Conservation (phyloP, 2,329 filamentous ascomycete species). For the Cordyceps militaris region DNA sequence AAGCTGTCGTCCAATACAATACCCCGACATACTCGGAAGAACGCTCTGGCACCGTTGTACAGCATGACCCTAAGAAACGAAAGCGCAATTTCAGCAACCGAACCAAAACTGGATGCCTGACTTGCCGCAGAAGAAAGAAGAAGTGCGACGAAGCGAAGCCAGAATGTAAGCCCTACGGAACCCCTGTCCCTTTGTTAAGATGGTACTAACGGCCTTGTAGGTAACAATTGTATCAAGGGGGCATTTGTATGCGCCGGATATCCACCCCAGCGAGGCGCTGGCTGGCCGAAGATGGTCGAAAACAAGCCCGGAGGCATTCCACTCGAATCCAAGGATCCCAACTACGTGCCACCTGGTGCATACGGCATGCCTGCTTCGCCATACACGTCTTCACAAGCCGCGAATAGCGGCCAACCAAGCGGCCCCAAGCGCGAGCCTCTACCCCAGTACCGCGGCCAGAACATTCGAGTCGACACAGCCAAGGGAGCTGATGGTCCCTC, state of each 20-base stretch:
- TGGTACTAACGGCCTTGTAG: slow-evolving; percentile 35
- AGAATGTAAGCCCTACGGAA: slow-evolving; percentile 60
- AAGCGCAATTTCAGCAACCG: slow-evolving; percentile 87
- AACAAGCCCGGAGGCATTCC: slow-evolving; percentile 62
- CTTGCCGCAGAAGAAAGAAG: slow-evolving; percentile 88
- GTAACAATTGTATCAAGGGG: slow-evolving; percentile 83
- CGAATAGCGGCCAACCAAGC: slow-evolving; percentile 28
- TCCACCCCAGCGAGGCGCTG: slow-evolving; percentile 64
- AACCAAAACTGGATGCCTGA: slow-evolving; percentile 93
- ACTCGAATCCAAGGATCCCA: slow-evolving; percentile 75
- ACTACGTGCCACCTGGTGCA: slow-evolving; percentile 53
- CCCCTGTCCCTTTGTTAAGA: not conserved
- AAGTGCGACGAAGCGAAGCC: slow-evolving; percentile 95
- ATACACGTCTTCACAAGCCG: slow-evolving; percentile 29
- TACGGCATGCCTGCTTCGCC: slow-evolving; percentile 47
- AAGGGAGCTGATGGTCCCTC: slow-evolving; percentile 43
- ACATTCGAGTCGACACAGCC: slow-evolving; percentile 56
- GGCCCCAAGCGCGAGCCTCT: slow-evolving; percentile 47
- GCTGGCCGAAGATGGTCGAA: slow-evolving; percentile 70
- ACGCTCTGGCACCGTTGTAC: slow-evolving; percentile 41
- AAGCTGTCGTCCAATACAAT: slow-evolving; percentile 29
- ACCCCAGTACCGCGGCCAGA: slow-evolving; percentile 54
- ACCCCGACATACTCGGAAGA: slow-evolving; percentile 39
- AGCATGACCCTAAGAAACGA: slow-evolving; percentile 59
- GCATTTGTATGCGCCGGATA: slow-evolving; percentile 91